Base-by-base conservation (phyloP, 768 basidiomycete genomes). In the Cyclocybe cylindracea region DNA sequence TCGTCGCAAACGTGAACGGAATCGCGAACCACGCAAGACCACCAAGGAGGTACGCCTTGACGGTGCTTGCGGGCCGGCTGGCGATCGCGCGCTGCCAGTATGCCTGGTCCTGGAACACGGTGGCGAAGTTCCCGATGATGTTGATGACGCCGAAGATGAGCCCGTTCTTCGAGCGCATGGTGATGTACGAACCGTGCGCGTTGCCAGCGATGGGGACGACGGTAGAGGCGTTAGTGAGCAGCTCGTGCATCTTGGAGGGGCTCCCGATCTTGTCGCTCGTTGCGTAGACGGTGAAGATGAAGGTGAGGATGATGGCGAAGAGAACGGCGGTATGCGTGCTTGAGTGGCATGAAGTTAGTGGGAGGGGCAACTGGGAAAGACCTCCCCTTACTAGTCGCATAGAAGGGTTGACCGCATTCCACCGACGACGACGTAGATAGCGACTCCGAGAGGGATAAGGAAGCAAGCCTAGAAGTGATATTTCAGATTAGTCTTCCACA, bases 11-110 rank as follows among this genome's bases (percentile, higher is more conserved):
- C 6, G 82, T 80, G 66, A 94, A 91, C 0, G 92, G 92, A 53
- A 94, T 92, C 1, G 89, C 84, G 62, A 95, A 93, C 94, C 95
- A 97, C 1, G 91, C 88, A 5, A 94, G 65, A 3, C 94, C 94
- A 39, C 94, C 95, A 7, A 94, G 77, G 4, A 95, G 74, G 71
- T 93, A 98, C 0, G 90, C 94, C 68, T 94, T 95, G 52, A 95
- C 93, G 10, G 88, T 89, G n/a, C 80, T 85, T 1, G 83, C 85
- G 0, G 92, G 93, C 11, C 85, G 74, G 53, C 86, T 88, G 1
- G 95, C 94, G 62, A 97, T 92, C 1, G 94, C 94, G 10, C 92
- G 80, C 63, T 94, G 91, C 86, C 91, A 96, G 69, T 96, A 98
- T 0, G 90, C 87, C 61, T 90, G 86, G 58, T 80, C 78, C 55